Evolutionary conservation across 2,329 filamentous ascomycete species (phyloP).

Genomic region (Stemphylium vesicarium): DNA sequence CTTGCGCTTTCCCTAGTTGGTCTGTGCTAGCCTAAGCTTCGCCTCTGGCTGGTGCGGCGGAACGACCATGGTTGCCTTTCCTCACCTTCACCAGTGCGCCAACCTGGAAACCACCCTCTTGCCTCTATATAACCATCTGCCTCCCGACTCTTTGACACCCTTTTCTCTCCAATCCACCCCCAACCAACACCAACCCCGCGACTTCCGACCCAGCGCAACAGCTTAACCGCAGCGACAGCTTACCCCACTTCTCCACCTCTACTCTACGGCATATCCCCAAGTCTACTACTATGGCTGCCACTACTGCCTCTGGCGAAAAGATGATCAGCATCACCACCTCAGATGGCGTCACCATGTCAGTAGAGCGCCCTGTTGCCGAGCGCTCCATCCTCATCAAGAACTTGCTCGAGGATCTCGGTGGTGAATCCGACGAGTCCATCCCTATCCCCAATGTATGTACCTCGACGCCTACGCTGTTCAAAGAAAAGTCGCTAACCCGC

Average conservation of each 20-base stretch:
- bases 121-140: constrained; percentile 20
- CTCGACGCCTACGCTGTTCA: background rate
- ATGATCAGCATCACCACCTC: constrained; percentile 54
- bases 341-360: constrained; percentile 54
- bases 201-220: background rate
- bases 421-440: constrained; percentile 69
- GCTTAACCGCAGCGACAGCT: constrained; percentile 12
- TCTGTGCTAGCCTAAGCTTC: constrained; percentile 25
- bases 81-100: constrained; percentile 19
- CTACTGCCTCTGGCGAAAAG: constrained; percentile 20
- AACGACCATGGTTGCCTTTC: constrained; percentile 19
- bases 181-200: background rate
- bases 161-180: constrained; percentile 5
- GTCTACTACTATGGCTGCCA: constrained; percentile 30
- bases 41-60: constrained; percentile 16
- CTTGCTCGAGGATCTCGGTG: constrained; percentile 92
- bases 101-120: constrained; percentile 9
- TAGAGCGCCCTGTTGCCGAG: constrained; percentile 80
- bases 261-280: constrained; percentile 6
- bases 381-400: constrained; percentile 97
- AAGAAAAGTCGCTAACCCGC: constrained; percentile 32
- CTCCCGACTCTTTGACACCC: constrained; percentile 8
- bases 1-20: constrained; percentile 27
- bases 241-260: constrained; percentile 26
- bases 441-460: constrained; percentile 76